Conservation (phyloP, 2,329 filamentous ascomycete species). For the Xylaria sp. region DNA sequence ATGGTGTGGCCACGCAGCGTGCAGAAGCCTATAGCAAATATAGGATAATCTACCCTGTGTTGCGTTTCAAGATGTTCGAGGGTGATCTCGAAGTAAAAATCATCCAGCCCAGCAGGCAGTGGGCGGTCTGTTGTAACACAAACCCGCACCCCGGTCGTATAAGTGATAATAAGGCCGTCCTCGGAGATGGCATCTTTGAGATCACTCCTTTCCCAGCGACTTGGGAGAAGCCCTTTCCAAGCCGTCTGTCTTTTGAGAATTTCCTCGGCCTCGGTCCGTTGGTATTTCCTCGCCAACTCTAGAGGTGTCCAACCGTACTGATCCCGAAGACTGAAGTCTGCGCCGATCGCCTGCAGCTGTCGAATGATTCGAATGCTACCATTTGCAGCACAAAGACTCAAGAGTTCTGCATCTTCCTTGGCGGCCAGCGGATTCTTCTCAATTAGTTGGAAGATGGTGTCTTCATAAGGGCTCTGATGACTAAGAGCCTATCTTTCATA, state of each 20-base stretch:
- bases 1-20: constrained; percentile 4
- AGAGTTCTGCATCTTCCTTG: constrained; percentile 2
- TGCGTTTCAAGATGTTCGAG: background rate
- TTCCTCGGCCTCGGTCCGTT: background rate
- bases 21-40: constrained; percentile 6
- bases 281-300: constrained; percentile 1
- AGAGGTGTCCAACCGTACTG: constrained; percentile 12
- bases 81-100: constrained; percentile 21
- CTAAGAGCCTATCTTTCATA: constrained; percentile 10
- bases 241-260: constrained; percentile 3
- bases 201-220: constrained; percentile 7
- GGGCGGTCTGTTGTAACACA: constrained; percentile 14
- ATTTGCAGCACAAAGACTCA: constrained; percentile 1
- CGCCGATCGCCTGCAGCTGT: constrained; percentile 3
- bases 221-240: constrained; percentile 14
- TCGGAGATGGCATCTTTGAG: constrained; percentile 1
- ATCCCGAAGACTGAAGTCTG: constrained; percentile 1
- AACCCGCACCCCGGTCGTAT: background rate
- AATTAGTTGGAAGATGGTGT: constrained; percentile 7
- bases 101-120: constrained; percentile 11
- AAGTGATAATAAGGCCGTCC: constrained; percentile 2
- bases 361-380: constrained; percentile 3
- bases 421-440: constrained; percentile 5
- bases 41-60: background rate
- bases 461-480: background rate